Evolutionary conservation across 306 rosid species (phyloP).

Genomic region (Vigna radiata): DNA sequence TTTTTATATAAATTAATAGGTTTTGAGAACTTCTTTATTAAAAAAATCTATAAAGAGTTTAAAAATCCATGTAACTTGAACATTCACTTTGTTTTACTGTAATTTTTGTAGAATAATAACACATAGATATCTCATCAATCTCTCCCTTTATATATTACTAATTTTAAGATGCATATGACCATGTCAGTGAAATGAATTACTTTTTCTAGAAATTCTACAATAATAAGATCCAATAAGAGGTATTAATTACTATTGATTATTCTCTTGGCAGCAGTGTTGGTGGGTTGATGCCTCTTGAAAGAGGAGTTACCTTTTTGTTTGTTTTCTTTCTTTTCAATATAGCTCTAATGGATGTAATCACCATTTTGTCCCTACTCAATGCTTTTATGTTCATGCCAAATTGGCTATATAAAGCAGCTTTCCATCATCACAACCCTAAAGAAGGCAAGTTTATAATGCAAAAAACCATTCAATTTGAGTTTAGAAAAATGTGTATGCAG

Average conservation of each 20-base stretch:
- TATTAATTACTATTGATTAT: conserved; percentile 48
- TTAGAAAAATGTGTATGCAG: not conserved
- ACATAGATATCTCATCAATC: not conserved
- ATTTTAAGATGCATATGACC: conserved; percentile 61
- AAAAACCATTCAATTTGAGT: conserved; percentile 1
- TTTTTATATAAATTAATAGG: too few relatives aligned
- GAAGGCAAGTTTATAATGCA: not conserved
- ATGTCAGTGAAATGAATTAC: conserved; percentile 51
- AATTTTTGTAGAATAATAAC: not conserved
- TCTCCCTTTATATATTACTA: conserved; percentile 34
- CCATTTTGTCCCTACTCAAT: conserved; percentile 39
- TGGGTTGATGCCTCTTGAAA: conserved; percentile 48
- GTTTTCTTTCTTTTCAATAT: conserved; percentile 11
- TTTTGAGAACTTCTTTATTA: too few relatives aligned
- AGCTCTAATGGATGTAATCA: conserved; percentile 35
- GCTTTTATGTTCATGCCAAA: conserved; percentile 1
- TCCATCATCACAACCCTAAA: not conserved
- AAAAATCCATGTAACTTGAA: too few relatives aligned
- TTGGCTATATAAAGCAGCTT: conserved; percentile 20
- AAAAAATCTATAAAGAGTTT: too few relatives aligned
- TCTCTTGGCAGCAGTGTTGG: conserved; percentile 35
- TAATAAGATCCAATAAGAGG: conserved; percentile 54
- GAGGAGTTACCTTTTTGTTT: conserved; percentile 27
- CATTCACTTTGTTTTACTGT: not conserved
- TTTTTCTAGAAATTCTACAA: conserved; percentile 48